Evolutionary conservation across 2,329 filamentous ascomycete species (phyloP), one percentile per base, ranked within the genome.

Genomic region (Fonsecaea pedrosoi): DNA sequence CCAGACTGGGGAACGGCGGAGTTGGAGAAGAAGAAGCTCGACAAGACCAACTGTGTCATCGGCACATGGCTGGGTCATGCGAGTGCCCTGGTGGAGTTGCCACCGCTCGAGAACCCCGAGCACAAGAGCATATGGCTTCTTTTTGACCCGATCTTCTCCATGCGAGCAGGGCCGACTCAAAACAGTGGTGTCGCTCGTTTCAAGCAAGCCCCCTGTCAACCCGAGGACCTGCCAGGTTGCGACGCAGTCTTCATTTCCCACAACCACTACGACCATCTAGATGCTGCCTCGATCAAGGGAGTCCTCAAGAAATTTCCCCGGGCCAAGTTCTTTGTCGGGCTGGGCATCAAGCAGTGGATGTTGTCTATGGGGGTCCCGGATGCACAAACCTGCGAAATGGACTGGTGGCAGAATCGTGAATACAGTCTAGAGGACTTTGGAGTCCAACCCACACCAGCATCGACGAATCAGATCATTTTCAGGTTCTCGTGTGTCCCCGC

Each of bases 191-290:
- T 66, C n/a, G 30, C 55, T 2, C 62, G 67, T 13, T 58, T 64
- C 54, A 66, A 69, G 15, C 15, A 40, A 30, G 53, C 58, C n/a
- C 67, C 67, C 13, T 69, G 67, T 34, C 60, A 69, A 25, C 42
- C 66, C 30, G 53, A 56, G n/a, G 57, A 69, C 53, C 57, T 69
- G 4, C 67, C 67, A 13, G 67, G 67, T 3, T 69, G 67, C 13
- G 84, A 87, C 63, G 74, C 82, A 3, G 78, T 87, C 3, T 77
- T 80, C 63, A 84, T 86, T 56, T 84, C 81, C 56, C 85, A 87
- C 73, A 84, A 85, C 68, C 85, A 86, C 72, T 86, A 85, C 70
- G 84, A 87, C 69, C 85, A 87, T 67, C 77, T 86, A 56, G 83
- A 86, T 66, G 74, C 77, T 6, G 74, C 78, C 15, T 82, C 82